phyloP scores from a whole-genome alignment of 768 basidiomycete genomes.

The Mycena chlorophos region DNA sequence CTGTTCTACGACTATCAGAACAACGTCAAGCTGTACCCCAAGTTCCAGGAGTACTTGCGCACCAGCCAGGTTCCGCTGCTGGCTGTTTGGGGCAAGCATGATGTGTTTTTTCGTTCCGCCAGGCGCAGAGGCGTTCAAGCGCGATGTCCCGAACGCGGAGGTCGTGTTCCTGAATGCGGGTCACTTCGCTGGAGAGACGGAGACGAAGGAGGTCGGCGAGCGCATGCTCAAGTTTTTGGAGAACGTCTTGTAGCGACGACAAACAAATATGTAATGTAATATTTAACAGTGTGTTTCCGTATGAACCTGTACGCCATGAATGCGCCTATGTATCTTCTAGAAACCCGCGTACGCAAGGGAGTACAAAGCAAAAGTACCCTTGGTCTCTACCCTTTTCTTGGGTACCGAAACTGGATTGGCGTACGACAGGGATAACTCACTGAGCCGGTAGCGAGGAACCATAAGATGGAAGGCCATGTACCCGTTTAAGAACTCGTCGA shows the following conservation, averaged over 20 bases:
- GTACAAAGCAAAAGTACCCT: too few species aligned
- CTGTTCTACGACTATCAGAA: slow-evolving; percentile 40
- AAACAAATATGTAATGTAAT: background rate
- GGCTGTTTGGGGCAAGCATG: slow-evolving; percentile 50
- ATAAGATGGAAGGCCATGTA: too few species aligned
- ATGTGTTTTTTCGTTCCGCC: slow-evolving; percentile 42
- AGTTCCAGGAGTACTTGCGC: slow-evolving; percentile 45
- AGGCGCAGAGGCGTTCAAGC: slow-evolving; percentile 47
- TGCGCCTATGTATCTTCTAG: too few species aligned
- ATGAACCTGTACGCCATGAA: too few species aligned
- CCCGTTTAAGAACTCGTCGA: too few species aligned
- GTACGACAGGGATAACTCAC: too few species aligned
- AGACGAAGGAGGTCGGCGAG: slow-evolving; percentile 36
- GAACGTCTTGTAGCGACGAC: slow-evolving; percentile 5
- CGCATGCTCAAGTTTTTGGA: slow-evolving; percentile 34
- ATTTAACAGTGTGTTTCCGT: too few species aligned
- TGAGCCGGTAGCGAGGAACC: too few species aligned
- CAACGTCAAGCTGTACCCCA: slow-evolving; percentile 46
- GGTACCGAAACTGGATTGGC: too few species aligned
- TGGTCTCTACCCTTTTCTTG: too few species aligned
- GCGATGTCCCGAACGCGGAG: slow-evolving; percentile 36
- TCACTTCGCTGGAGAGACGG: slow-evolving; percentile 48
- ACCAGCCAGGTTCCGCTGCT: slow-evolving; percentile 41
- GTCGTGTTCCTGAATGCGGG: slow-evolving; percentile 44
- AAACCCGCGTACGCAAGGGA: too few species aligned